A percentile compares a stretch with the other conserved stretches of the same genome.
phyloP scores from a whole-genome alignment of 2,329 filamentous ascomycete species.

The Alternaria gansuensis region DNA sequence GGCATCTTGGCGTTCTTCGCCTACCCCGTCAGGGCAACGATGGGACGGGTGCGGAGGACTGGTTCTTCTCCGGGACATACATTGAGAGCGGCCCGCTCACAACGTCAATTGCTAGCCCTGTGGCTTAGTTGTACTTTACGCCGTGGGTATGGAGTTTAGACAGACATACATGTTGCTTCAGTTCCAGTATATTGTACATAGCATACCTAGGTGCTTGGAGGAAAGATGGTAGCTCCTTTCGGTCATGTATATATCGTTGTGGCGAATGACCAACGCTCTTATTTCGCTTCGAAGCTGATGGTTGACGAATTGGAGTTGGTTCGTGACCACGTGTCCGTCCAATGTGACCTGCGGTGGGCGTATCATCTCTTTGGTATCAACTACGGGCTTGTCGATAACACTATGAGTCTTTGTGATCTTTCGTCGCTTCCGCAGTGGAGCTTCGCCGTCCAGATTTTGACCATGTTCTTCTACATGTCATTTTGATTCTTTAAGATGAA shows the following conservation, averaged over 20 bases:
- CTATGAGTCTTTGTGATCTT: background rate
- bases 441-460: background rate
- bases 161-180: background rate
- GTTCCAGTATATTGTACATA: background rate
- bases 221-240: background rate
- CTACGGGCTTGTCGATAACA: background rate
- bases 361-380: background rate
- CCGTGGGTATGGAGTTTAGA: background rate
- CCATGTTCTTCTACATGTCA: background rate
- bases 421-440: background rate
- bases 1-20: constrained; percentile 75
- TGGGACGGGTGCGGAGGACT: constrained; percentile 67
- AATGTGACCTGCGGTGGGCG: background rate
- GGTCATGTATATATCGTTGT: constrained; percentile 10
- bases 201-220: background rate
- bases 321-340: constrained; percentile 2
- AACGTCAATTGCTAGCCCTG: constrained; percentile 44
- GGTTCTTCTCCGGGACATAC: constrained; percentile 76
- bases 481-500: background rate
- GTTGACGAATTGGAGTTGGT: constrained; percentile 17
- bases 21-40: constrained; percentile 66
- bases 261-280: background rate
- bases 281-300: constrained; percentile 16
- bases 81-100: constrained; percentile 66
- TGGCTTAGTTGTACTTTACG: background rate